phyloP scores from a whole-genome alignment of 495 filamentous ascomycete genomes.

The Penicillium antarcticum region DNA sequence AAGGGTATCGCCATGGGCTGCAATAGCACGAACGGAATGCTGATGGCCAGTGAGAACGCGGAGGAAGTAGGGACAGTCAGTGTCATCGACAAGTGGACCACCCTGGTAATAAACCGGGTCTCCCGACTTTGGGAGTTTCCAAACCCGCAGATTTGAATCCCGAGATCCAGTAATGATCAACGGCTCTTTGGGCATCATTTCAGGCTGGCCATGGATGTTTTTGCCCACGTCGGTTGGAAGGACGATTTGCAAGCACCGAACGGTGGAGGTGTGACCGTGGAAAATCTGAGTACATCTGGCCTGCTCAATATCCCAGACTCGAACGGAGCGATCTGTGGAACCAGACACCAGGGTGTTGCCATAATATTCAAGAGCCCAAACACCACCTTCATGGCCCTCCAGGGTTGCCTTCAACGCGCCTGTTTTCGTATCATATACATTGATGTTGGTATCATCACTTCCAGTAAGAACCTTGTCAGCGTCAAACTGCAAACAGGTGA shows the following conservation, averaged over 20 bases:
- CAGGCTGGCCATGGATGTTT: slow-evolving; percentile 65
- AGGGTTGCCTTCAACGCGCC: slow-evolving; percentile 78
- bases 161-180: slow-evolving; percentile 97
- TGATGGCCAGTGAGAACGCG: slow-evolving; percentile 81
- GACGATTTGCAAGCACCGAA: slow-evolving; percentile 92
- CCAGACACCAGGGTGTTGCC: slow-evolving; percentile 94
- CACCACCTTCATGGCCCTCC: slow-evolving; percentile 92
- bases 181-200: slow-evolving; percentile 87
- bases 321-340: slow-evolving; percentile 91
- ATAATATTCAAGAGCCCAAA: slow-evolving; percentile 96
- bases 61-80: slow-evolving; percentile 90
- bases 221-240: slow-evolving; percentile 77
- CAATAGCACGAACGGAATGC: slow-evolving; percentile 97
- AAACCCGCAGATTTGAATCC: slow-evolving; percentile 90
- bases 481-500: slow-evolving; percentile 97
- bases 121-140: slow-evolving; percentile 84
- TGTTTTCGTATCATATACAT: slow-evolving; percentile 97
- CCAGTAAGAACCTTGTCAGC: slow-evolving; percentile 97
- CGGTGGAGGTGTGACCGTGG: slow-evolving; percentile 95
- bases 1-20: slow-evolving; percentile 91
- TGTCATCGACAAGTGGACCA: slow-evolving; percentile 70
- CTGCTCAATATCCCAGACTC: slow-evolving; percentile 95
- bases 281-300: slow-evolving; percentile 92
- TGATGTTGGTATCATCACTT: slow-evolving; percentile 96
- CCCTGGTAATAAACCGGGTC: slow-evolving; percentile 73